These are phyloP conservation scores for Aureobasidium sp. DNA, from an alignment of 2,329 filamentous ascomycete genomes.

Conservation along the genomic window DNA sequence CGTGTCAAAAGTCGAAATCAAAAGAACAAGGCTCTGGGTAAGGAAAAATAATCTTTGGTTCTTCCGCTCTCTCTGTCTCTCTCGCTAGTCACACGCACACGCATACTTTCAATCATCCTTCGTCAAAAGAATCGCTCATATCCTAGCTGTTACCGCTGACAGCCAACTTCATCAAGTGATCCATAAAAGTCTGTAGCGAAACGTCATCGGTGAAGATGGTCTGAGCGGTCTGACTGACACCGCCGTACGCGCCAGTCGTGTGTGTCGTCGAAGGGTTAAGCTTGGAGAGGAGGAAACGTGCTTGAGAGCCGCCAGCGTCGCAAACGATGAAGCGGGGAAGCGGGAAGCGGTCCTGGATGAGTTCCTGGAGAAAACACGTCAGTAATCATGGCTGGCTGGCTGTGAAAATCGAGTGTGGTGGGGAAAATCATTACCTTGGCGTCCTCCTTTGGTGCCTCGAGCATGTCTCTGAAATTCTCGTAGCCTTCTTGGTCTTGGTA, in stretches of 20 bases:
- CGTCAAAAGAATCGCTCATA: too few relatives aligned
- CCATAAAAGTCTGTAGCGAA: conserved; percentile 97
- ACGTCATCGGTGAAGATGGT: conserved; percentile 99
- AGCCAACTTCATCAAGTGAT: conserved; percentile 87
- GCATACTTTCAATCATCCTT: too few relatives aligned
- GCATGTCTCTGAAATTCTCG: conserved; percentile 82
- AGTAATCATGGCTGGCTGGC: not conserved
- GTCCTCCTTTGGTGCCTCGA: conserved; percentile 94
- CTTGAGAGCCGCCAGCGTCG: conserved; percentile 95
- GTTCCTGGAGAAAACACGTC: conserved; percentile 61
- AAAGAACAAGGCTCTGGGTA: too few relatives aligned
- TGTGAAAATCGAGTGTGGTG: too few relatives aligned
- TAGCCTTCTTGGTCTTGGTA: conserved; percentile 98
- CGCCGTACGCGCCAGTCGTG: conserved; percentile 74
- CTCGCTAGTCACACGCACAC: too few relatives aligned
- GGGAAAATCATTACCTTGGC: conserved; percentile 63
- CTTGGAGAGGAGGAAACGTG: conserved; percentile 92
- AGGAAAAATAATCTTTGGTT: not conserved
- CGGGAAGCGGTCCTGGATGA: conserved; percentile 97
- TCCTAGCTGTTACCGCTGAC: conserved; percentile 33
- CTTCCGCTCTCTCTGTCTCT: not conserved
- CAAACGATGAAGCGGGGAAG: conserved; percentile 97
- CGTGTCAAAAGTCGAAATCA: too few relatives aligned
- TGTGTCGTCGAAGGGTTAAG: conserved; percentile 97
- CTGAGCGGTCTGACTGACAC: conserved; percentile 81